A percentile compares a stretch with the other conserved stretches of the same genome.
Conservation (phyloP, 257 asterid species). For the Fraxinus anomala region DNA sequence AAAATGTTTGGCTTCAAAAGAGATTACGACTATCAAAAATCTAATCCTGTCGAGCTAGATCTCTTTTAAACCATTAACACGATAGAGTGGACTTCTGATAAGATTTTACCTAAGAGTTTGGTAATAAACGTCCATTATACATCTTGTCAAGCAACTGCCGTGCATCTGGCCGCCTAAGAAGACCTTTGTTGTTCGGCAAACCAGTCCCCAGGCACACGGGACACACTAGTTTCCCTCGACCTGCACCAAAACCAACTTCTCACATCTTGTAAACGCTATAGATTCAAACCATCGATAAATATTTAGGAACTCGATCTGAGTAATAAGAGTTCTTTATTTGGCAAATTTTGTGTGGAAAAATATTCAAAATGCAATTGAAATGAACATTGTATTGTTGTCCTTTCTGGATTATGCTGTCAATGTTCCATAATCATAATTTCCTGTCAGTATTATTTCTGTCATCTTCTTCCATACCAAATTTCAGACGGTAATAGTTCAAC, state of each 20-base stretch:
- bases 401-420: too few relatives aligned
- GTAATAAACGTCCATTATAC: slow-evolving; percentile 90
- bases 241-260: slow-evolving; percentile 36
- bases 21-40: not conserved
- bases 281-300: too few relatives aligned
- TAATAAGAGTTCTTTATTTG: too few relatives aligned
- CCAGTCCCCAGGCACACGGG: slow-evolving; percentile 97
- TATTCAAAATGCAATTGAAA: too few relatives aligned
- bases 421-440: not conserved
- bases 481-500: not conserved
- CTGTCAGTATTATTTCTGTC: not conserved
- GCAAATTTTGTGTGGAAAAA: too few relatives aligned
- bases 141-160: slow-evolving; percentile 76
- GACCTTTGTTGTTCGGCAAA: slow-evolving; percentile 90
- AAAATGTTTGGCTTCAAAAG: too few relatives aligned
- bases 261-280: not conserved
- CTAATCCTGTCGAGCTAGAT: not conserved
- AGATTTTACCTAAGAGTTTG: slow-evolving; percentile 59
- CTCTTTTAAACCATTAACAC: not conserved
- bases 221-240: slow-evolving; percentile 91
- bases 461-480: not conserved
- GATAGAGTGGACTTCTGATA: not conserved
- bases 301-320: too few relatives aligned
- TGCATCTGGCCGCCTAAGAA: slow-evolving; percentile 93
- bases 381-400: too few relatives aligned